phyloP scores from a whole-genome alignment of 352 stramenopile species.

The Phytopythium litorale region DNA sequence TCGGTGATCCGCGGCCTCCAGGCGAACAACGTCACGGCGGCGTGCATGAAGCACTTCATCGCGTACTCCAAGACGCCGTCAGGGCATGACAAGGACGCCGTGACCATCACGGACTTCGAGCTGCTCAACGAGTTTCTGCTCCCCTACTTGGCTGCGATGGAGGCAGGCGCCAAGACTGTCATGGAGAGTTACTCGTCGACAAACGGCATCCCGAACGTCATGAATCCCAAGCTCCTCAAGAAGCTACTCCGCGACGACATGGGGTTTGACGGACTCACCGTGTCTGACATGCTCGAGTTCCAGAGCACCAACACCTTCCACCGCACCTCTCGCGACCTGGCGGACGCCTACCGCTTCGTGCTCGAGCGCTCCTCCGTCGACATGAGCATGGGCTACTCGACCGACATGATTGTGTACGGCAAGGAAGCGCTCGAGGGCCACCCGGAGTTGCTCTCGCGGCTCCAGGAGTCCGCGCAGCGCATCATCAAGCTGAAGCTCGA shows the following conservation, averaged over 20 bases:
- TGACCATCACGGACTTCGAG: slow-evolving; percentile 62
- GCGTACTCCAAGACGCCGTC: slow-evolving; percentile 67
- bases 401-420: slow-evolving; percentile 39
- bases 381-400: slow-evolving; percentile 80
- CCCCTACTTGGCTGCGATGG: slow-evolving; percentile 64
- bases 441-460: slow-evolving; percentile 28
- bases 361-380: slow-evolving; percentile 70
- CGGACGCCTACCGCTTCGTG: slow-evolving; percentile 40
- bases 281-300: slow-evolving; percentile 88
- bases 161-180: slow-evolving; percentile 69
- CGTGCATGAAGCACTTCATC: slow-evolving; percentile 87
- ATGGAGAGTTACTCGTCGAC: slow-evolving; percentile 92
- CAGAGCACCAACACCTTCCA: slow-evolving; percentile 59
- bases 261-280: slow-evolving; percentile 61
- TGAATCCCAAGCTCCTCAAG: slow-evolving; percentile 62
- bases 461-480: slow-evolving; percentile 52
- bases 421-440: slow-evolving; percentile 40
- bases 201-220: slow-evolving; percentile 82
- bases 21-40: slow-evolving; percentile 43
- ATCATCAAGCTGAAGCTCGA: slow-evolving; percentile 71
- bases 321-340: slow-evolving; percentile 17
- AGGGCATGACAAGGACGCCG: slow-evolving; percentile 74
- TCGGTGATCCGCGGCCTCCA: slow-evolving; percentile 79
- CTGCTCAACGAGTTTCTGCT: slow-evolving; percentile 77
- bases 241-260: slow-evolving; percentile 71